These are phyloP conservation scores for Fusarium anthophilum DNA, from an alignment of 2,329 filamentous ascomycete species.

Conservation along the genomic window DNA sequence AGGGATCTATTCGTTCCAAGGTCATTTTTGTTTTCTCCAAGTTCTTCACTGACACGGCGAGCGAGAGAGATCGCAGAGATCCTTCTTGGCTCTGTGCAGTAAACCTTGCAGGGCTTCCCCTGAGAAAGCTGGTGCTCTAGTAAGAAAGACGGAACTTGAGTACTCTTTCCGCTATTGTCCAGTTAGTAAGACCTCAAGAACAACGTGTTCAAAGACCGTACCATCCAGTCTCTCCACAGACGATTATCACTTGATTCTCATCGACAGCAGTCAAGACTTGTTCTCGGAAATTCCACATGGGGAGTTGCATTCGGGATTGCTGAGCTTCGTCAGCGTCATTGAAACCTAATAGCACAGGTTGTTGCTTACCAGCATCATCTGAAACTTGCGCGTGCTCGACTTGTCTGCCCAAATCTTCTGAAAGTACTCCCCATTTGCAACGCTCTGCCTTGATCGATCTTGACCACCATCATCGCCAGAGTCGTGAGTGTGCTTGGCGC, in stretches of 20 bases:
- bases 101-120: slow-evolving; percentile 88
- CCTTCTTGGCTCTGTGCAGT: slow-evolving; percentile 92
- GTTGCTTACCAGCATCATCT: slow-evolving; percentile 75
- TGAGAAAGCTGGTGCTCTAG: slow-evolving; percentile 86
- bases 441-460: slow-evolving; percentile 55
- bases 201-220: slow-evolving; percentile 43
- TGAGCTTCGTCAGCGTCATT: slow-evolving; percentile 36
- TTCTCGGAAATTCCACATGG: slow-evolving; percentile 87
- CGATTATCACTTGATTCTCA: slow-evolving; percentile 84
- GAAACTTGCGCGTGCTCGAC: slow-evolving; percentile 68
- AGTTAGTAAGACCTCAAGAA: slow-evolving; percentile 33
- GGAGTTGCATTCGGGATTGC: slow-evolving; percentile 78
- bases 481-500: slow-evolving; percentile 58
- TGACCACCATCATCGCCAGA: slow-evolving; percentile 57
- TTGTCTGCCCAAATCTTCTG: slow-evolving; percentile 70
- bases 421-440: slow-evolving; percentile 58
- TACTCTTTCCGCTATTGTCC: slow-evolving; percentile 81
- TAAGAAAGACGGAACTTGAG: slow-evolving; percentile 94
- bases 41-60: slow-evolving; percentile 90
- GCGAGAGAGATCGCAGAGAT: slow-evolving; percentile 97
- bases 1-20: slow-evolving; percentile 85
- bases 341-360: background rate
- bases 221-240: slow-evolving; percentile 97
- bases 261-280: slow-evolving; percentile 82
- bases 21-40: slow-evolving; percentile 85